Conservation (phyloP, 2,329 filamentous ascomycete species). For the Colletotrichum truncatum region DNA sequence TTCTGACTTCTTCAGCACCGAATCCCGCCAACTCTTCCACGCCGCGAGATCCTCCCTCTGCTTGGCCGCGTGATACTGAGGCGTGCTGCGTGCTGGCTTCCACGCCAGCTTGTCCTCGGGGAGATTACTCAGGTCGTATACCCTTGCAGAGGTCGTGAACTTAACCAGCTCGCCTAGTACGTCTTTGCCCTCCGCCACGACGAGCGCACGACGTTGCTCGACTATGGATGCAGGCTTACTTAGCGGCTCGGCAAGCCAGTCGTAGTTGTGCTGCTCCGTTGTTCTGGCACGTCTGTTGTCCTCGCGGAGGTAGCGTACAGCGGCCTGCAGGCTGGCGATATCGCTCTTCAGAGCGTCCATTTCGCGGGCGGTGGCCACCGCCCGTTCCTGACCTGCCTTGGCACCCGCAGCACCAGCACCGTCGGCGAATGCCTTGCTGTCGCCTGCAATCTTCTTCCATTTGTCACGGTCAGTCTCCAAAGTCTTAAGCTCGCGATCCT, state of each 20-base stretch:
- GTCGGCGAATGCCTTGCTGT: slow-evolving; percentile 65
- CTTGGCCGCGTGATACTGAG: slow-evolving; percentile 72
- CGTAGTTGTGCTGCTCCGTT: slow-evolving; percentile 62
- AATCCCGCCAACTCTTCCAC: slow-evolving; percentile 67
- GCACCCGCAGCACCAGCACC: slow-evolving; percentile 56
- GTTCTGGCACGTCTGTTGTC: slow-evolving; percentile 72
- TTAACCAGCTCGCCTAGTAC: slow-evolving; percentile 72
- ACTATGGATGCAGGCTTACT: slow-evolving; percentile 51
- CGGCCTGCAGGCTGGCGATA: slow-evolving; percentile 70
- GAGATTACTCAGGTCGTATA: slow-evolving; percentile 68
- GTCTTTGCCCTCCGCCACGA: slow-evolving; percentile 70
- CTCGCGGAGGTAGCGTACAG: slow-evolving; percentile 73
- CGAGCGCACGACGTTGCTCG: slow-evolving; percentile 58
- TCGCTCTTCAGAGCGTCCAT: slow-evolving; percentile 78
- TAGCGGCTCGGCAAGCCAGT: slow-evolving; percentile 74
- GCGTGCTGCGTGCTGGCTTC: slow-evolving; percentile 71
- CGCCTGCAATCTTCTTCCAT: slow-evolving; percentile 76
- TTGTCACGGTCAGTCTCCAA: slow-evolving; percentile 74
- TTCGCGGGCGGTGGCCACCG: slow-evolving; percentile 76
- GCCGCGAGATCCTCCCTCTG: slow-evolving; percentile 72
- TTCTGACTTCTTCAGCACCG: slow-evolving; percentile 62
- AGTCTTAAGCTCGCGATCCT: slow-evolving; percentile 71
- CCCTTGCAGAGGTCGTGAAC: slow-evolving; percentile 62
- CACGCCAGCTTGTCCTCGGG: slow-evolving; percentile 71
- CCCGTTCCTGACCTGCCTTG: slow-evolving; percentile 71